These are phyloP conservation scores for Viridothelium virens DNA, from an alignment of 495 filamentous ascomycete genomes.

Conservation along the genomic window DNA sequence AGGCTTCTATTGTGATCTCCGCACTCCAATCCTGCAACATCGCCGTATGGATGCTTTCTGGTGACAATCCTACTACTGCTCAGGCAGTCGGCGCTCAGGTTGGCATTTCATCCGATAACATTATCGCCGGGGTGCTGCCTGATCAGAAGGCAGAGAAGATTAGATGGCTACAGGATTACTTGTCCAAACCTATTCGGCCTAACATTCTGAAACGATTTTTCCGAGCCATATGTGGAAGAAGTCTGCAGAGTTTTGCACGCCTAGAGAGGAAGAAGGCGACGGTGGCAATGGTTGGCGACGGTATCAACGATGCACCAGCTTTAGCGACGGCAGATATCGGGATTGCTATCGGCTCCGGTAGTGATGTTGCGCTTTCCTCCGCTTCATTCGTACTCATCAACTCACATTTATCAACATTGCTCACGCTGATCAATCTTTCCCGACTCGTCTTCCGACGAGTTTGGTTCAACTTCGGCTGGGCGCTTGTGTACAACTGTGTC, in stretches of 20 bases:
- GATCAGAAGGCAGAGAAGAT: slow-evolving; percentile 82
- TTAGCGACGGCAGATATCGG: slow-evolving; percentile 73
- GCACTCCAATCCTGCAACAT: slow-evolving; percentile 60
- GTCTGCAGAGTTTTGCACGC: neutral
- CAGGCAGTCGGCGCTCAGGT: slow-evolving; percentile 62
- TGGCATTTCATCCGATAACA: slow-evolving; percentile 63
- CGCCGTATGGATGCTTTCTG: slow-evolving; percentile 85
- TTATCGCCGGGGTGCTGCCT: slow-evolving; percentile 83
- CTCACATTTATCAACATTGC: slow-evolving; percentile 58
- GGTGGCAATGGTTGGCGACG: slow-evolving; percentile 69
- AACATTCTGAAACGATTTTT: neutral
- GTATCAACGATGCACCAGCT: slow-evolving; percentile 83
- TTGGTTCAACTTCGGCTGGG: slow-evolving; percentile 84
- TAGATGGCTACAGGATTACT: slow-evolving; percentile 54
- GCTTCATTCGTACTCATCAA: slow-evolving; percentile 81
- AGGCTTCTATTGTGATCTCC: slow-evolving; percentile 57
- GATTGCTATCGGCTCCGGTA: slow-evolving; percentile 75
- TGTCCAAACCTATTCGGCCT: slow-evolving; percentile 3
- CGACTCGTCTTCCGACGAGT: slow-evolving; percentile 67
- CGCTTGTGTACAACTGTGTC: slow-evolving; percentile 72
- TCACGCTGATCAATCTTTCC: slow-evolving; percentile 66
- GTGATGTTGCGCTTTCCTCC: slow-evolving; percentile 74
- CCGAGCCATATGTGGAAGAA: neutral
- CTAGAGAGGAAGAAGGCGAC: slow-evolving; percentile 26
- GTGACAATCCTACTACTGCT: slow-evolving; percentile 67